A percentile compares a stretch with the other conserved stretches of the same genome.
Evolutionary conservation across 2,329 filamentous ascomycete genomes (phyloP).

Genomic region (Plectosphaerella cucumerina): DNA sequence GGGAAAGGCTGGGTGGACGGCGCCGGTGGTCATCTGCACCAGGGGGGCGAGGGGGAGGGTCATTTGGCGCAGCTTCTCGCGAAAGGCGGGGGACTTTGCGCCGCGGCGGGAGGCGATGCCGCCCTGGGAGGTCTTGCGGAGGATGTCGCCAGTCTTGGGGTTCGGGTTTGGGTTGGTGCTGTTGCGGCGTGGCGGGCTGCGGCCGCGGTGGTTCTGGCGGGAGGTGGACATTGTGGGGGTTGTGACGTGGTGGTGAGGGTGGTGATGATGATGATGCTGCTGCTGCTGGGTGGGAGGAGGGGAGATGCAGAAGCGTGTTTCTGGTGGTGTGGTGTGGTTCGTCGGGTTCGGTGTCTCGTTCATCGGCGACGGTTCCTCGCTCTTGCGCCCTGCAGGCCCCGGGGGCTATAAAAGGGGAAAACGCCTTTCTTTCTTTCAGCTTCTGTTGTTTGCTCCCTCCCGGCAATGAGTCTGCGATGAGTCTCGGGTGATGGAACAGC

Average conservation of each 20-base stretch:
- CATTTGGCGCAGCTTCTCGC: slow-evolving; percentile 61
- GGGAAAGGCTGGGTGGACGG: slow-evolving; percentile 63
- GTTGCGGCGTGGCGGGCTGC: slow-evolving; percentile 4
- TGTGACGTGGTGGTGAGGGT: slow-evolving; percentile 16
- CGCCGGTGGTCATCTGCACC: slow-evolving; percentile 57
- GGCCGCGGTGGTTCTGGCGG: neutral
- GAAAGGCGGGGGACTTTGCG: slow-evolving; percentile 45
- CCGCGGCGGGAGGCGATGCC: slow-evolving; percentile 32
- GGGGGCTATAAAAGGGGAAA: too few relatives aligned
- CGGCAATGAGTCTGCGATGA: neutral
- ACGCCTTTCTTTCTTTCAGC: neutral
- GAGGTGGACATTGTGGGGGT: slow-evolving; percentile 3
- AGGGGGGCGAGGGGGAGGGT: slow-evolving; percentile 62
- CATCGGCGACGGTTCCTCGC: too few relatives aligned
- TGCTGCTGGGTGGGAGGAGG: too few relatives aligned
- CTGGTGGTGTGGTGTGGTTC: too few relatives aligned
- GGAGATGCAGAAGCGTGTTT: too few relatives aligned
- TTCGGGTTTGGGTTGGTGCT: slow-evolving; percentile 7
- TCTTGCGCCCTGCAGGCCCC: too few relatives aligned
- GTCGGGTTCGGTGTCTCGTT: too few relatives aligned
- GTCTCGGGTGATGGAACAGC: too few relatives aligned
- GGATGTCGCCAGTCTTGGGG: too few relatives aligned
- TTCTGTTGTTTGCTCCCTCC: neutral
- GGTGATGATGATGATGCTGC: slow-evolving; percentile 26
- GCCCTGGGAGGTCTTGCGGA: slow-evolving; percentile 4